Evolutionary conservation across 2,329 filamentous ascomycete genomes (phyloP), one percentile per base, ranked within the genome.

Genomic region (Aspergillus fischeri): DNA sequence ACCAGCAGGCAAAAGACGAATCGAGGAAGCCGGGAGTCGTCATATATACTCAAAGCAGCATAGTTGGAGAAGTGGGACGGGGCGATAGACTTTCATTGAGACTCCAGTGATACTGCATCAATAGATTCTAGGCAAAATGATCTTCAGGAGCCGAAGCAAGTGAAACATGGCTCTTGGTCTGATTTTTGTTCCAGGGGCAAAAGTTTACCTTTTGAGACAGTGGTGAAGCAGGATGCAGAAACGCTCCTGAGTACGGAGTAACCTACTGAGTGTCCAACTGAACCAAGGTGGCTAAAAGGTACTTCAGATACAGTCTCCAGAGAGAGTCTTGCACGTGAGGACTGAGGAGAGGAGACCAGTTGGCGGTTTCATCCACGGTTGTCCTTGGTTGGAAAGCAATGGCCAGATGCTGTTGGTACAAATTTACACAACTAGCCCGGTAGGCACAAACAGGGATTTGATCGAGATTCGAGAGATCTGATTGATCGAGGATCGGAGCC

Each of bases 121-220:
- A 29, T 17, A 38, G 32, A 38, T 28, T 57, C 55, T 54, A 51
- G 55, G 51, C 47, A 54, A 32, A 24, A 32, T 10, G 55, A 57
- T 57, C 55, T 52, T 57, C 55, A 57, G 55, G 55, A 57, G 55
- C 10, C 11, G 11, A 24, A 44, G 25, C 9, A 41, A 10, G 24
- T 44, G 41, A 44, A 44, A 44, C 41, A 44, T 1, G 4, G 32
- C 14, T 17, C 5, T 38, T 7, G 14, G 5, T 38, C 14, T 38
- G 32, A 38, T 3, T 38, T 38, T 38, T 38, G 32, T 38, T 38
- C 32, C 32, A 24, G 42, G 42, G 21, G 20, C n/a, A 10, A 45
- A 45, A 24, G n/a, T 45, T 21, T 45, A 24, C 14, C 20, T 2
- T 17, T 17, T 47, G 44, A 47, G 44, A 47, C 44, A 47, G 44